Evolutionary conservation across 1,284 basidiomycete genomes (phyloP).

Genomic region (Acaromyces ingoldii): DNA sequence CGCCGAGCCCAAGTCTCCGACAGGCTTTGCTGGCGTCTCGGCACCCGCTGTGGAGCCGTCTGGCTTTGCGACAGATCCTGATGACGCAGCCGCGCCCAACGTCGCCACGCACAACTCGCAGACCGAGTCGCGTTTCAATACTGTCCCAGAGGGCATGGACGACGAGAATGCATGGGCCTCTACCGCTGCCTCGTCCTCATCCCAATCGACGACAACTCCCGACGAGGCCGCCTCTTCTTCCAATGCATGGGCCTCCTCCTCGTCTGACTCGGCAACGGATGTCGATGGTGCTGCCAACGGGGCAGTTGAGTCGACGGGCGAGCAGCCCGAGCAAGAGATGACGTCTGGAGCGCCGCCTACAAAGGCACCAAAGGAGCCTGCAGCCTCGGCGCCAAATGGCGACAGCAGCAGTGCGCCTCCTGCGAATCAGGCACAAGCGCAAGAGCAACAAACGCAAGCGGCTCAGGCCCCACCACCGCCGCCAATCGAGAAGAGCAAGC

Average conservation of each 20-base stretch:
- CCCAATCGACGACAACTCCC: no score
- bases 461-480: slow-evolving; percentile 1
- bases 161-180: slow-evolving; percentile 40
- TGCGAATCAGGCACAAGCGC: not conserved
- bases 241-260: slow-evolving; percentile 6
- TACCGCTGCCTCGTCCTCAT: no score
- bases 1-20: slow-evolving; percentile 25
- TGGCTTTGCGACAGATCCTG: slow-evolving; percentile 33
- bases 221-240: slow-evolving; percentile 10
- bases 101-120: slow-evolving; percentile 42
- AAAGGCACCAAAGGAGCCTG: slow-evolving; percentile 11
- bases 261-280: not conserved
- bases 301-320: no score
- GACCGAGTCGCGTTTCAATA: slow-evolving; percentile 29
- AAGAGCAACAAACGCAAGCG: not conserved
- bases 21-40: slow-evolving; percentile 13
- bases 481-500: slow-evolving; percentile 15
- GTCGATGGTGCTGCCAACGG: no score
- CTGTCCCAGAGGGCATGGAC: slow-evolving; percentile 40
- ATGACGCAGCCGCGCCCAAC: slow-evolving; percentile 39
- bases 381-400: slow-evolving; percentile 6
- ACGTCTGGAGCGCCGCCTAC: slow-evolving; percentile 9
- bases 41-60: slow-evolving; percentile 27
- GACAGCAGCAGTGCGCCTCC: slow-evolving; percentile 12
- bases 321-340: slow-evolving; percentile 25